These are phyloP conservation scores for Globisporangium rhizosaccharum DNA, from an alignment of 352 stramenopile species.

Conservation along the genomic window DNA sequence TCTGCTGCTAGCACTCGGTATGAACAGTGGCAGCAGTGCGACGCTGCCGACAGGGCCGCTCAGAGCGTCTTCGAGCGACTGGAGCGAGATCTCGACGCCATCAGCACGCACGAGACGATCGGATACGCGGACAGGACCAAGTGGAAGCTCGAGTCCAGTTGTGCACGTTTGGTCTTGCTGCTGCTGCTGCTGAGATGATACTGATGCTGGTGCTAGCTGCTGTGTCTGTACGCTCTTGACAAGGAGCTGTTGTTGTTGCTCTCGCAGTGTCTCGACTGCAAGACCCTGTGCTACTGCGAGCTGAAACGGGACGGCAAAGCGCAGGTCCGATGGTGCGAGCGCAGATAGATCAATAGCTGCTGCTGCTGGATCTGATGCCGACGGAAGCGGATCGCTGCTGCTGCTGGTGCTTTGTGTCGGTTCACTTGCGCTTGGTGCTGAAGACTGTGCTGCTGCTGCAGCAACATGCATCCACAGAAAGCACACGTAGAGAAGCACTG, in stretches of 20 bases:
- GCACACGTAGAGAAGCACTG: no score
- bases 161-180: background rate
- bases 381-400: background rate
- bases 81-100: constrained; percentile 31
- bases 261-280: background rate
- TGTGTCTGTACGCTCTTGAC: constrained; percentile 5
- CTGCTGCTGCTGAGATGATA: background rate
- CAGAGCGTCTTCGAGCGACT: constrained; percentile 43
- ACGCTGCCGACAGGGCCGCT: constrained; percentile 30
- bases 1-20: constrained; percentile 1
- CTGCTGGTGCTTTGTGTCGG: no score
- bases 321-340: background rate
- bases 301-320: constrained; percentile 11
- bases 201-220: background rate
- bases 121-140: constrained; percentile 16
- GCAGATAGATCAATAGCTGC: background rate
- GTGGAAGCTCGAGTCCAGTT: background rate
- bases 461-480: no score
- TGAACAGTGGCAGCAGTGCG: constrained; percentile 48
- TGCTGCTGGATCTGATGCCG: background rate
- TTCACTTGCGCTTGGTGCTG: no score
- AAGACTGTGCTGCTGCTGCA: no score
- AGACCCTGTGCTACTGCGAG: constrained; percentile 3
- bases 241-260: background rate
- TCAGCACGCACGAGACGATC: constrained; percentile 50